Conservation (phyloP, 1,284 basidiomycete genomes). For the Cutaneotrichosporon cavernicola region DNA sequence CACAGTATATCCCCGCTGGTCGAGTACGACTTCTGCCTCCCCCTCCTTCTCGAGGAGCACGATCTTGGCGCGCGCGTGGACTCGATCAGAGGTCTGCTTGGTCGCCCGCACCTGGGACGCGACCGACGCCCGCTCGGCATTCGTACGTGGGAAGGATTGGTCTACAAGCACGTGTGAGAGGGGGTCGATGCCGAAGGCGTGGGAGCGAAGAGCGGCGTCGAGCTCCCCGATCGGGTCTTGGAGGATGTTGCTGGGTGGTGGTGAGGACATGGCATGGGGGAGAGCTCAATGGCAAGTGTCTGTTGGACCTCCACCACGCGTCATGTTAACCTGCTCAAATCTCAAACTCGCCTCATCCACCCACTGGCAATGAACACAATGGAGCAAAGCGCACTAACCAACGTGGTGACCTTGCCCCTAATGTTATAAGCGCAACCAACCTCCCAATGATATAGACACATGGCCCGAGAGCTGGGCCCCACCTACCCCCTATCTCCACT, state of each 20-base stretch:
- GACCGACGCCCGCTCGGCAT: constrained; percentile 28
- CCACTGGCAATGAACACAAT: neutral
- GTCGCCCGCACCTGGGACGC: constrained; percentile 13
- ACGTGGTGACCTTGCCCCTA: too few relatives aligned
- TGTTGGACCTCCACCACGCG: neutral
- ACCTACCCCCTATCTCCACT: neutral
- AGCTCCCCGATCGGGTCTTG: constrained; percentile 44
- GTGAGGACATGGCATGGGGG: constrained; percentile 12
- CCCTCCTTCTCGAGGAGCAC: constrained; percentile 29
- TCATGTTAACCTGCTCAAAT: neutral
- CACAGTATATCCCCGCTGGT: constrained; percentile 43
- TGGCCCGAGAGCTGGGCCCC: too few relatives aligned
- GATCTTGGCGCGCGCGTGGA: constrained; percentile 30
- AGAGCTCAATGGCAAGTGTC: neutral
- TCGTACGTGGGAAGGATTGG: constrained; percentile 34
- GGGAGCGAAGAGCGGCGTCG: constrained; percentile 29
- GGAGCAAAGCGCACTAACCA: too few relatives aligned
- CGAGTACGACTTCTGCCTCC: constrained; percentile 30
- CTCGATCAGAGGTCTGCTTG: constrained; percentile 20
- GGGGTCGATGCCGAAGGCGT: constrained; percentile 37
- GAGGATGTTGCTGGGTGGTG: constrained; percentile 35
- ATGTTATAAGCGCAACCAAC: too few relatives aligned
- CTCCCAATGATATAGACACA: too few relatives aligned
- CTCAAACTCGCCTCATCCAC: neutral
- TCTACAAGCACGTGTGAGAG: constrained; percentile 25